Evolutionary conservation across 345 rosid species (phyloP), one percentile per base, ranked within the genome.

Genomic region (Dipteronia sinensis): DNA sequence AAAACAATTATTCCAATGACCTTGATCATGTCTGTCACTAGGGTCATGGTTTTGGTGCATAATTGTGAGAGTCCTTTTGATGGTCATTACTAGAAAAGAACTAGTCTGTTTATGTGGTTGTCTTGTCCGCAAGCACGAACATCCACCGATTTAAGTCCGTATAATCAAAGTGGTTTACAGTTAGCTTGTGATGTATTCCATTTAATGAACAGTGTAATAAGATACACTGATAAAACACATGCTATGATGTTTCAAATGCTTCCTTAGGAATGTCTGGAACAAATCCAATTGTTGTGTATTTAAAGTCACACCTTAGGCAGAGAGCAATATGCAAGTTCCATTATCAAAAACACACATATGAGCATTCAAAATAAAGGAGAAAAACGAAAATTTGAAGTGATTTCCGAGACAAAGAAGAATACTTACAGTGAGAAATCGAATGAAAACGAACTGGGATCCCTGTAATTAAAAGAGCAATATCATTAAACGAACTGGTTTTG

Each of bases 391-490:
- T 49, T 49, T 34, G 47, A 63, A 63, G 6, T 15, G 19, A 62
- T 2, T 27, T 9, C 23, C 46, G 40, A 25, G 27, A 64, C 63
- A 77, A 16, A 55, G 68, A 34, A 44, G 62, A 34, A 8, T 40
- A 78, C 83, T 78, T 49, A 91, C 98, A 66, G 23, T 44, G 82
- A 89, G 78, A 34, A 73, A 66, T 13, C 29, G 79, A 76, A 16
- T 66, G 65, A 51, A 78, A 22, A n/a, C 62, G 79, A 80, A 77
- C 16, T 13, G 85, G 72, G 59, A 73, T 76, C 27, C 82, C 83
- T 65, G 65, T 34, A 42, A 34, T 65, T 31, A 22, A 15, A 61
- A 7, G 34, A 73, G 56, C 40, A 61, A 23, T 13, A 42, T 40
- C 22, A 61, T 58, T 31, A 15, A 23, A 7, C 15, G 40, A 40